These are phyloP conservation scores for Wickerhamiella shivajii DNA, from an alignment of 805 yeast genomes.

Conservation along the genomic window DNA sequence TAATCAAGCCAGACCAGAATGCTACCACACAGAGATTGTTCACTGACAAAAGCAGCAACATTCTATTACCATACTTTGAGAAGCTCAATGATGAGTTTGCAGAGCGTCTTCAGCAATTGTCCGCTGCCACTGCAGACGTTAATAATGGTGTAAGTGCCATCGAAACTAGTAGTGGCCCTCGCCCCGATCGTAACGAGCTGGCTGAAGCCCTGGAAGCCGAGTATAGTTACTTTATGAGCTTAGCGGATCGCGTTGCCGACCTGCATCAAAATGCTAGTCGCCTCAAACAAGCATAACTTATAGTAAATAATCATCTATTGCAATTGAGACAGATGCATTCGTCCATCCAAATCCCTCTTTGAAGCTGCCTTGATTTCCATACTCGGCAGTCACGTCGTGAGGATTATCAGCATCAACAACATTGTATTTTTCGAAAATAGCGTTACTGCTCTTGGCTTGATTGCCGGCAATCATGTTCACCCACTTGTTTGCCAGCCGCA, in stretches of 20 bases:
- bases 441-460: conserved; percentile 64
- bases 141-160: conserved; percentile 23
- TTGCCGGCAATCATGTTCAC: conserved; percentile 70
- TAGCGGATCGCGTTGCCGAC: conserved; percentile 59
- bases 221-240: conserved; percentile 52
- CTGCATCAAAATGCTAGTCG: conserved; percentile 35
- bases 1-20: conserved; percentile 16
- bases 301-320: no score
- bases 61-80: conserved; percentile 22
- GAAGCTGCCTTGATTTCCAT: conserved; percentile 95
- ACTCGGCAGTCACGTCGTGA: conserved; percentile 86
- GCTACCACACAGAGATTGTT: conserved; percentile 11
- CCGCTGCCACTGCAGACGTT: conserved; percentile 22
- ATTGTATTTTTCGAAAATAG: conserved; percentile 88
- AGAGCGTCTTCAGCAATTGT: conserved; percentile 19
- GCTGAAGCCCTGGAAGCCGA: conserved; percentile 34
- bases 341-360: conserved; percentile 99
- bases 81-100: conserved; percentile 24
- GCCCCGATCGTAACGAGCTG: conserved; percentile 20
- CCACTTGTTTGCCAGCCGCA: conserved; percentile 76
- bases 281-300: no score
- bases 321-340: conserved; percentile 68
- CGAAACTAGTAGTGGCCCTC: conserved; percentile 17
- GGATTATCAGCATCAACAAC: conserved; percentile 74
- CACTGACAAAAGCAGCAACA: conserved; percentile 14